These are phyloP conservation scores for Debaryomyces udenii DNA, from an alignment of 1,139 yeast genomes.

Conservation along the genomic window DNA sequence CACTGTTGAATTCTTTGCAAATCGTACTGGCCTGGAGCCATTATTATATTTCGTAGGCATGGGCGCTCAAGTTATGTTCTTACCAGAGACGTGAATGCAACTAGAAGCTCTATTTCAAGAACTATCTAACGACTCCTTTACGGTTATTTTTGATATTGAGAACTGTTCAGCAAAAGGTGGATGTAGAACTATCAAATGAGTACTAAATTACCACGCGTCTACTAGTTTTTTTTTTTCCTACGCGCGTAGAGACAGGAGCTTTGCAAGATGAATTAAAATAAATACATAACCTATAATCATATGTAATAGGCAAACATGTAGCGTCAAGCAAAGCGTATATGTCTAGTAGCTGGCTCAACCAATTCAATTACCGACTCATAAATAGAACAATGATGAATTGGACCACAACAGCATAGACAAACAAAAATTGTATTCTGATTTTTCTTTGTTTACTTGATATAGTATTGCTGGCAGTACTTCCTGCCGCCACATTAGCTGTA, in stretches of 20 bases:
- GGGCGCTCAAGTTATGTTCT: not conserved
- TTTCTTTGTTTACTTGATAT: constrained; percentile 71
- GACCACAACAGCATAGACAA: constrained; percentile 80
- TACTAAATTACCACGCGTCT: too few species aligned
- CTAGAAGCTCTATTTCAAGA: too few species aligned
- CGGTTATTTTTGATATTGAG: too few species aligned
- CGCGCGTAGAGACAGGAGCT: too few species aligned
- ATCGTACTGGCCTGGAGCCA: constrained; percentile 60
- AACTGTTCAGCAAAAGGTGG: too few species aligned
- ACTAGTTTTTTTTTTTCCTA: too few species aligned
- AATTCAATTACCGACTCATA: constrained; percentile 32
- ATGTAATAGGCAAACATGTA: too few species aligned
- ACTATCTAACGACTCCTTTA: too few species aligned
- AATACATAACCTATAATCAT: not conserved
- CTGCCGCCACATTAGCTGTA: constrained; percentile 45
- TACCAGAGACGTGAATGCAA: too few species aligned
- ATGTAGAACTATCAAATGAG: too few species aligned
- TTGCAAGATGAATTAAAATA: not conserved
- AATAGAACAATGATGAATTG: constrained; percentile 57
- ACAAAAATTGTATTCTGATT: constrained; percentile 82
- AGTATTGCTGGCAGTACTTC: constrained; percentile 51
- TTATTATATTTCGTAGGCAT: constrained; percentile 21
- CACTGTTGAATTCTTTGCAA: constrained; percentile 44
- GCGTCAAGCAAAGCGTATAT: too few species aligned
- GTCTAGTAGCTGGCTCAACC: not conserved